These are phyloP conservation scores for Fusarium sp. DNA, from an alignment of 2,329 filamentous ascomycete species.

Conservation along the genomic window DNA sequence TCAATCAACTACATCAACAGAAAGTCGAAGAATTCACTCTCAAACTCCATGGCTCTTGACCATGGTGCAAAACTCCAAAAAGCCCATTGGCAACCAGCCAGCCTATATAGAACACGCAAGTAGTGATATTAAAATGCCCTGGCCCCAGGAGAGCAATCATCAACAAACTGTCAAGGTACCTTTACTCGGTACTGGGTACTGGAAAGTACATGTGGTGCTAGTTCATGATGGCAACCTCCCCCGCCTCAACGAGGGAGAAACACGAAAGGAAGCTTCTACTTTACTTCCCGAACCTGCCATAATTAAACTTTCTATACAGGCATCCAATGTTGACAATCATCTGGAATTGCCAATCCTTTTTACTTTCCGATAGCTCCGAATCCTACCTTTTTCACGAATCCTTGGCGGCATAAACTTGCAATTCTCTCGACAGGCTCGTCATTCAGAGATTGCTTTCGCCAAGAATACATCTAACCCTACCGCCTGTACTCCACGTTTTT, in stretches of 20 bases:
- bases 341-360: background rate
- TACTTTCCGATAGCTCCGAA: conserved; percentile 31
- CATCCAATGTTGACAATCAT: background rate
- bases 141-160: background rate
- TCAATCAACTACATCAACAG: background rate
- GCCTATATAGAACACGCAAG: background rate
- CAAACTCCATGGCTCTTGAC: background rate
- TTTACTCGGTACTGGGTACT: background rate
- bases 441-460: conserved; percentile 11
- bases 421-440: conserved; percentile 2
- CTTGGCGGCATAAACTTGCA: background rate
- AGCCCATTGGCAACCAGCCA: background rate
- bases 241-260: conserved; percentile 1
- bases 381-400: conserved; percentile 4
- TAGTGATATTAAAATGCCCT: background rate
- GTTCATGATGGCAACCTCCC: conserved; percentile 2
- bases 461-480: conserved; percentile 37
- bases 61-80: background rate
- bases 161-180: background rate
- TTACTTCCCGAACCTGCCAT: background rate
- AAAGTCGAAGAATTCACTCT: background rate
- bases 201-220: background rate
- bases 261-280: background rate
- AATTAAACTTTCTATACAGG: background rate
- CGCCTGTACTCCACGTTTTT: conserved; percentile 27